Evolutionary conservation across 192 early-diverging fungal species (phyloP), one percentile per base, ranked within the genome.

Genomic region (Backusella tuberculispora): DNA sequence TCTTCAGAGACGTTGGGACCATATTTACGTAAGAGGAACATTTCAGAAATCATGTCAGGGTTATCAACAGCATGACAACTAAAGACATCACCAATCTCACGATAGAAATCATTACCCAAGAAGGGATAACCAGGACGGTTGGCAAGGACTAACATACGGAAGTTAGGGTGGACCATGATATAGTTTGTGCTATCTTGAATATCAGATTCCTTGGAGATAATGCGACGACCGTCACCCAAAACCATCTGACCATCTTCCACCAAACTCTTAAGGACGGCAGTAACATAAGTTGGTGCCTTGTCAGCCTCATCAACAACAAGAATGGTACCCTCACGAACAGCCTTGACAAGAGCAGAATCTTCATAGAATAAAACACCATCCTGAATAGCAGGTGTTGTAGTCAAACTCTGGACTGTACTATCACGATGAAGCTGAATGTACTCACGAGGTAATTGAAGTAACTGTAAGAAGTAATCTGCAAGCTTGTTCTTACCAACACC

Each of bases 341-440:
- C 90, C 37, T 88, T 85, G 13, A 85, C 79, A 34, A 83, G 79
- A 8, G 93, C 89, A 19, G 90, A 92, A 73, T 94, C 93, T 69
- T 92, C 88, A 79, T 90, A 92, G 26, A 81, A 69, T 3, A 94
- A 80, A 0, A 90, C 85, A 72, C 93, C 93, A 56, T 93, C 85
- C 12, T 84, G 83, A 24, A 94, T 89, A 15, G 89, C 85, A 29
- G 93, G 92, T 7, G 88, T 90, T n/a, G 90, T 81, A 1, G 92
- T 92, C 76, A 94, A 87, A 43, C 90, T 90, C 75, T 92, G 88
- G 1, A 94, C 92, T 14, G 93, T 94, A 19, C 88, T 92, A 56
- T 94, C 93, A 65, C 93, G 85, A 78, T 94, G 92, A 6, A 93
- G 80, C 74, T 94, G 93, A 34, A 94, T 91, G 73, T 94, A 94